These are phyloP conservation scores for Bigelowiella natans DNA, from an alignment of 78 protist genomes.

Conservation along the genomic window DNA sequence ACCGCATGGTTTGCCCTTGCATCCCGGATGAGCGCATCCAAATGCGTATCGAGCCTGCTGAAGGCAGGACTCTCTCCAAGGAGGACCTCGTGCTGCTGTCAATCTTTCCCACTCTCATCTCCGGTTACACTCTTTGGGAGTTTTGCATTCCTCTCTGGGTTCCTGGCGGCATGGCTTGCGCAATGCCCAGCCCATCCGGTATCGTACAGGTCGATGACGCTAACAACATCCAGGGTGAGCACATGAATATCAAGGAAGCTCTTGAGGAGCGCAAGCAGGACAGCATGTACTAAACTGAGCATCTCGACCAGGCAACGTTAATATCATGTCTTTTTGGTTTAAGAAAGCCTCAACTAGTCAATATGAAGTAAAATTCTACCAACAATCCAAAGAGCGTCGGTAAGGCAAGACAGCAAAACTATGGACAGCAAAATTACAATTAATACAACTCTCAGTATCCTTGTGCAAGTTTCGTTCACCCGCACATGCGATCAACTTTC, in stretches of 20 bases:
- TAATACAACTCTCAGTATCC: too few relatives aligned
- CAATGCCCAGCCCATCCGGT: background rate
- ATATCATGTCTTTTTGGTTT: too few relatives aligned
- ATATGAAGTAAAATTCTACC: too few relatives aligned
- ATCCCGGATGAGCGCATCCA: background rate
- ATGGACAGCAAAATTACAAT: too few relatives aligned
- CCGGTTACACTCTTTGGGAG: background rate
- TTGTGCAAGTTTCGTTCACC: too few relatives aligned
- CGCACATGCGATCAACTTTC: too few relatives aligned
- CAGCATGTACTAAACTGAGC: background rate
- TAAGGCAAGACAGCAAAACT: too few relatives aligned
- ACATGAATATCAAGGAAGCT: background rate
- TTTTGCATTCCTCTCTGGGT: background rate
- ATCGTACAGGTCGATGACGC: background rate
- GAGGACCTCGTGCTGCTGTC: background rate
- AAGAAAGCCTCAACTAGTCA: too few relatives aligned
- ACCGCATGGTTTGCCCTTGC: background rate
- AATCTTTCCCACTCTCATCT: background rate
- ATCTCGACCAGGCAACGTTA: too few relatives aligned
- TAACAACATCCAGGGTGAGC: background rate
- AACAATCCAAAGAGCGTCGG: too few relatives aligned
- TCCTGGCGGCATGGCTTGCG: background rate
- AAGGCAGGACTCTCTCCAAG: background rate
- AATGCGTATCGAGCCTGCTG: background rate
- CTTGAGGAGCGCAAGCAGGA: background rate